Evolutionary conservation across 768 basidiomycete species (phyloP).

Genomic region (Dacryopinax primogenitus): DNA sequence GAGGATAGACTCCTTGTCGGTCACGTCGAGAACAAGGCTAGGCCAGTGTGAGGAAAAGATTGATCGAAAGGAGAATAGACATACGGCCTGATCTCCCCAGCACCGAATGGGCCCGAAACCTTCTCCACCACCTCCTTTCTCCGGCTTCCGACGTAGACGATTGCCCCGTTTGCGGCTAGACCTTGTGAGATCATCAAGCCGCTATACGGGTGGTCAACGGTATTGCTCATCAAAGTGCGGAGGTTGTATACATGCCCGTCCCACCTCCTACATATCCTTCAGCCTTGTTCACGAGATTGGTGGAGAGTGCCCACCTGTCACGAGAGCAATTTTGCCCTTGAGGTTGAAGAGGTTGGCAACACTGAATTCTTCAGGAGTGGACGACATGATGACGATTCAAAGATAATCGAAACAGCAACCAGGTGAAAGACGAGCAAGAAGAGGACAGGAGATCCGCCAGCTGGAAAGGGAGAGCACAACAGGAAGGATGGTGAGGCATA

Average conservation of each 20-base stretch:
- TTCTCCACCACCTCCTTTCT: conserved; percentile 49
- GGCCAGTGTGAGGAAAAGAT: neutral
- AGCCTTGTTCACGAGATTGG: neutral
- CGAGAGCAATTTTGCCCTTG: conserved; percentile 41
- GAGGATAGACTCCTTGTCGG: conserved; percentile 52
- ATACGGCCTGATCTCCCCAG: conserved; percentile 47
- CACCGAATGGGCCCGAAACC: conserved; percentile 19
- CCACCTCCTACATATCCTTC: conserved; percentile 24
- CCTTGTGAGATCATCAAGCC: conserved; percentile 58
- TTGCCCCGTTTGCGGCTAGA: conserved; percentile 63
- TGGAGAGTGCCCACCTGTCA: conserved; percentile 26
- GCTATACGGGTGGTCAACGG: conserved; percentile 8
- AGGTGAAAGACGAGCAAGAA: neutral
- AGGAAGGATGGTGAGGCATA: no score
- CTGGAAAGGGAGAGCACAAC: no score
- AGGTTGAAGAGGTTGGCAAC: conserved; percentile 33
- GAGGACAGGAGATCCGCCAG: neutral
- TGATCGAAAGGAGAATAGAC: conserved; percentile 15
- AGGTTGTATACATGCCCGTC: conserved; percentile 31
- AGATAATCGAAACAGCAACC: no score
- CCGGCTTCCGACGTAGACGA: conserved; percentile 67
- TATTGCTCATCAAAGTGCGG: neutral
- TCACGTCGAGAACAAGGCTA: conserved; percentile 49
- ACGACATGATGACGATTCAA: neutral
- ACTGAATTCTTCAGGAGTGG: neutral